Evolutionary conservation across 371 early-diverging fungal genomes (phyloP).

Genomic region (Dinochytrium kinnereticum): DNA sequence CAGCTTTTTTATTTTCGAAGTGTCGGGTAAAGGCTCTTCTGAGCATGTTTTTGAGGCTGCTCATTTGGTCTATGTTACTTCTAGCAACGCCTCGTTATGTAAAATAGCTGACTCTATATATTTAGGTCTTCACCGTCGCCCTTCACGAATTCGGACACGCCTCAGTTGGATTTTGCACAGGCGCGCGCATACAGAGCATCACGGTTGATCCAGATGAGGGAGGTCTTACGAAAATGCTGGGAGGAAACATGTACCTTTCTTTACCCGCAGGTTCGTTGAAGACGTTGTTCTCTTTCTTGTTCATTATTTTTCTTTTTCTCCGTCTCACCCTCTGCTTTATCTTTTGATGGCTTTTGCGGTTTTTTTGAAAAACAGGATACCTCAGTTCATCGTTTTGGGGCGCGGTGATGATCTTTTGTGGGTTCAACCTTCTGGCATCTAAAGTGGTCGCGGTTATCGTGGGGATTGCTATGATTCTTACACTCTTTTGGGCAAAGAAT

Average conservation of each 20-base stretch:
- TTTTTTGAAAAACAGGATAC: conserved; percentile 42
- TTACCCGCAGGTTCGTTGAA: conserved; percentile 53
- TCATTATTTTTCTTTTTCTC: not conserved
- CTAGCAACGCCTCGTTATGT: no score
- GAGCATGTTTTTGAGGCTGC: no score
- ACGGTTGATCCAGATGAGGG: conserved; percentile 92
- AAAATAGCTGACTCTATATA: no score
- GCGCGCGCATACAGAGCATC: conserved; percentile 89
- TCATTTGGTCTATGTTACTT: no score
- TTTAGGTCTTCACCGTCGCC: conserved; percentile 72
- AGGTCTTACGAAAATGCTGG: conserved; percentile 84
- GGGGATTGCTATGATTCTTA: conserved; percentile 74
- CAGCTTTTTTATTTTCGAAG: not conserved
- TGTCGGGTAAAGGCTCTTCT: no score
- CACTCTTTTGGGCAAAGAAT: conserved; percentile 84
- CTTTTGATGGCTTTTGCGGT: not conserved
- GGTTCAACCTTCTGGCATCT: conserved; percentile 83
- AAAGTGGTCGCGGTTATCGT: conserved; percentile 83
- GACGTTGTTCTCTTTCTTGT: not conserved
- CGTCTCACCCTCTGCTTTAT: not conserved
- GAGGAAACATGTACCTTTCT: conserved; percentile 52
- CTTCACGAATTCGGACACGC: conserved; percentile 55
- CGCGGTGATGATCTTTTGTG: conserved; percentile 88
- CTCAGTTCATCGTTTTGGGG: conserved; percentile 63
- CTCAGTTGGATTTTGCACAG: conserved; percentile 74